Evolutionary conservation across 2,329 filamentous ascomycete species (phyloP).

Genomic region (Exserohilum rostratum): DNA sequence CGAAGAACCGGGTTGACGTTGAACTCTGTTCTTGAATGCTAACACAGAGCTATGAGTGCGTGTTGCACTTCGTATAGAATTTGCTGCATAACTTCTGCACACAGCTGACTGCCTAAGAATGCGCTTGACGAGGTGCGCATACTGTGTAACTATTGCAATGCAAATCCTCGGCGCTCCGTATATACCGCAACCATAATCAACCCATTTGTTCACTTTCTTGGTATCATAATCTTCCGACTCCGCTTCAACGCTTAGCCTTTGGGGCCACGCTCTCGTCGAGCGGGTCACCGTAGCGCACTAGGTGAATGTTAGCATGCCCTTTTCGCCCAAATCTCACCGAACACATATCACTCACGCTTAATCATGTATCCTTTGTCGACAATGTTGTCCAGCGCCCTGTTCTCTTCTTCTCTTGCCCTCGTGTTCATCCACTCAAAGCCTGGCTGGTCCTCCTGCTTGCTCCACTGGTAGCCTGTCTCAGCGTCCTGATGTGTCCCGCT

Average conservation of each 20-base stretch:
- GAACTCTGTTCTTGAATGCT: not conserved
- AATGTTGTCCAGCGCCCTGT: slow-evolving; percentile 43
- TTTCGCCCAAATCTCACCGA: not conserved
- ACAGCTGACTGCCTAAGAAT: not conserved
- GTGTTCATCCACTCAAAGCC: slow-evolving; percentile 48
- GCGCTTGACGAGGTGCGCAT: not conserved
- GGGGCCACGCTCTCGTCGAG: slow-evolving; percentile 38
- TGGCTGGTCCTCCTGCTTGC: slow-evolving; percentile 44
- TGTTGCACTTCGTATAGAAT: not conserved
- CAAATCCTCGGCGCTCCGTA: not conserved
- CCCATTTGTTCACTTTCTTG: not conserved
- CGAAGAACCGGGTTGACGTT: not conserved
- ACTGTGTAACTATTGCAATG: not conserved
- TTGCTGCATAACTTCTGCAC: not conserved
- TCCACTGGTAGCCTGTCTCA: slow-evolving; percentile 48
- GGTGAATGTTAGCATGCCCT: slow-evolving; percentile 16
- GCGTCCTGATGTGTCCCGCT: slow-evolving; percentile 21
- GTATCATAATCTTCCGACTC: not conserved
- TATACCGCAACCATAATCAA: not conserved
- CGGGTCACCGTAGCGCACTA: slow-evolving; percentile 47
- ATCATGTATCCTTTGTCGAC: slow-evolving; percentile 44
- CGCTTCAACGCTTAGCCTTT: slow-evolving; percentile 35
- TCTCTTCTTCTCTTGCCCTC: slow-evolving; percentile 45
- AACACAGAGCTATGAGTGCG: not conserved
- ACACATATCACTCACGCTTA: slow-evolving; percentile 30